Evolutionary conservation across 257 asterid genomes (phyloP), one percentile per base, ranked within the genome.

Genomic region (Nyctanthes arbortristis): DNA sequence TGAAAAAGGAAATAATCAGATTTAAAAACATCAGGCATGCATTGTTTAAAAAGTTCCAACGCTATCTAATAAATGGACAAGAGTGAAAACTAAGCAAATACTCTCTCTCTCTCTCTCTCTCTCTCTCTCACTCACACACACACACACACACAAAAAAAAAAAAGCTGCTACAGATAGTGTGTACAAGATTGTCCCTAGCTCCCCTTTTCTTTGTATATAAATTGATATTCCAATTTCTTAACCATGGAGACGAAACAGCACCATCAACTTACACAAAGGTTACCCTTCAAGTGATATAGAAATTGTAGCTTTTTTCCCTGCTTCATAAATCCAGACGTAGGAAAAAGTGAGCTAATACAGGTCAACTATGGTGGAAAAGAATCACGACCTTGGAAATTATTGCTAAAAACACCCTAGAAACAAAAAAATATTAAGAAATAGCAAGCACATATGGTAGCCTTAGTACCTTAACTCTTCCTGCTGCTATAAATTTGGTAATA

Each of bases 11-110:
- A 61, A 20, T 63, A 56, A 57, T 36, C 29, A 69, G 61, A 66
- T 62, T n/a, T 61, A 68, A 70, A 56, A 65, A 20, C 68, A 62
- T 65, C 25, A 66, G 70, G 36, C 34, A 24, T 39, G 61, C 33
- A 64, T 68, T 40, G 45, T 47, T 45, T 61, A 34, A 18, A 39
- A 25, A 65, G 33, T 70, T 28, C 25, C 45, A 59, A 52, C 57
- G 31, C n/a, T 64, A 32, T 24, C 61, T 10, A 47, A 28, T 45
- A 34, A 67, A 60, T 31, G 35, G 36, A 22, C 49, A 25, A 20
- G 12, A 9, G 16, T 27, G 27, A 31, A 30, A 61, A 43, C 54
- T 11, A 40, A 64, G 24, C 28, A 54, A 65, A 27, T 3, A 22
- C 56, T 59, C 32, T 28, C 24, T 12, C 14, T 7, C 22, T 9